A percentile compares a stretch with the other conserved stretches of the same genome.
phyloP scores from a whole-genome alignment of 2,329 filamentous ascomycete species.

The Trichoderma sp. region DNA sequence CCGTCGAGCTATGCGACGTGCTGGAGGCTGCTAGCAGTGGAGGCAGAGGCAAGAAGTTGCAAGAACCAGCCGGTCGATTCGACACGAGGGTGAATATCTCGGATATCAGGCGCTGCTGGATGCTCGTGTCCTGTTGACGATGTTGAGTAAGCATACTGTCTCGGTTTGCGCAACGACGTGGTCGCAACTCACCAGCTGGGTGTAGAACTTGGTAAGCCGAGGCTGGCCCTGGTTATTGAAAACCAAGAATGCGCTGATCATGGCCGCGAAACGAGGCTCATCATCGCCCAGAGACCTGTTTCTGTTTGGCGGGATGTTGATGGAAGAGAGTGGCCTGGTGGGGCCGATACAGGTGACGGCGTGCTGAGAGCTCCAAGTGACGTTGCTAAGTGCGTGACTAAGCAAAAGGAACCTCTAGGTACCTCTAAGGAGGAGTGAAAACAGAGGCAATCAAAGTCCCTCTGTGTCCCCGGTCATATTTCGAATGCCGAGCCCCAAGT shows the following conservation, averaged over 20 bases:
- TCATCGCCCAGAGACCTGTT: constrained; percentile 23
- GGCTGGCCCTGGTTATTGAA: constrained; percentile 99
- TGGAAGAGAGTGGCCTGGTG: not conserved
- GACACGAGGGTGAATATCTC: constrained; percentile 97
- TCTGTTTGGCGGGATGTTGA: constrained; percentile 14
- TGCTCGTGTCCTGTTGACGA: constrained; percentile 76
- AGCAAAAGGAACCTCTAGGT: not conserved
- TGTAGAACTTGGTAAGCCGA: constrained; percentile 97
- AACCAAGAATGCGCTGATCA: constrained; percentile 98
- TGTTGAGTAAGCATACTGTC: not conserved
- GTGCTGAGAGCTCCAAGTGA: not conserved
- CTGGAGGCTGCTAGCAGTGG: constrained; percentile 62
- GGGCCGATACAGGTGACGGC: not conserved
- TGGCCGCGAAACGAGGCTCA: constrained; percentile 41
- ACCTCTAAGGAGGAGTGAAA: not conserved
- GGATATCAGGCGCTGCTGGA: constrained; percentile 92
- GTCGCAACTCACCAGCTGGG: constrained; percentile 69
- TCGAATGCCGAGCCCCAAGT: constrained; percentile 1
- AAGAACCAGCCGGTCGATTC: constrained; percentile 85
- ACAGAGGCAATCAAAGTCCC: not conserved
- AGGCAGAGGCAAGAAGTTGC: constrained; percentile 89
- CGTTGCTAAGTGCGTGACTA: constrained; percentile 2
- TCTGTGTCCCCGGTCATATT: not conserved
- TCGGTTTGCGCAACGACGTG: not conserved
- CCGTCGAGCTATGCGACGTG: constrained; percentile 62